These are phyloP conservation scores for Penicillium pancosmium DNA, from an alignment of 495 filamentous ascomycete genomes.

Conservation along the genomic window DNA sequence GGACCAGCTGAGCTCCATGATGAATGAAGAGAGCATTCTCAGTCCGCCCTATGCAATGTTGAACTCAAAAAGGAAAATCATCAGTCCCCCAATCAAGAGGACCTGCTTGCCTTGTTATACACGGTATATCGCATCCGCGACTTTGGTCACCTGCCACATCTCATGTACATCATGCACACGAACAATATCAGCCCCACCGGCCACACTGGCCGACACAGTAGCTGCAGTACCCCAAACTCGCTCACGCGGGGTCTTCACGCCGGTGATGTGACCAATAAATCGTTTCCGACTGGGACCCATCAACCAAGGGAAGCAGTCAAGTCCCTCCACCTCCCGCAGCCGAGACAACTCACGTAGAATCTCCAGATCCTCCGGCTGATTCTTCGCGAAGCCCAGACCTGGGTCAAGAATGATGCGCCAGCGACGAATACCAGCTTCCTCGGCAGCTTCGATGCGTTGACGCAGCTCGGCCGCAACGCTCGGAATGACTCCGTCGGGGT, in stretches of 20 bases:
- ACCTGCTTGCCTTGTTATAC: conserved; percentile 19
- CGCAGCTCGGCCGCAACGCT: conserved; percentile 72
- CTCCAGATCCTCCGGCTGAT: conserved; percentile 75
- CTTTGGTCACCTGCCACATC: conserved; percentile 84
- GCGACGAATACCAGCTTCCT: conserved; percentile 78
- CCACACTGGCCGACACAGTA: conserved; percentile 82
- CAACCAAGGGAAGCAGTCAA: conserved; percentile 82
- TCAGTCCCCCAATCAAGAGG: not conserved
- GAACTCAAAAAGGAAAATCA: not conserved
- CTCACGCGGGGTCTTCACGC: conserved; percentile 66
- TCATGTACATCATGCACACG: conserved; percentile 91
- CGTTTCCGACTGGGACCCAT: conserved; percentile 87
- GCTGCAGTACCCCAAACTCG: conserved; percentile 86
- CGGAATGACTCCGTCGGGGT: conserved; percentile 73
- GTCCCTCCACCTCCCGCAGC: conserved; percentile 62
- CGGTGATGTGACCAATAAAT: conserved; percentile 84
- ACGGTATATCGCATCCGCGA: conserved; percentile 90
- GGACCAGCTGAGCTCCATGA: conserved; percentile 26
- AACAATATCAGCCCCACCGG: conserved; percentile 93
- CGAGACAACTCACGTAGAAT: conserved; percentile 68
- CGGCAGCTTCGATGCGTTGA: conserved; percentile 71
- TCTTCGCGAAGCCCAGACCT: conserved; percentile 92
- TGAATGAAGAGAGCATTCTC: conserved; percentile 26
- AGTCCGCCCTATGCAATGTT: conserved; percentile 2
- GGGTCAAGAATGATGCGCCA: conserved; percentile 97